phyloP scores from a whole-genome alignment of 805 yeast species.

The Kuraishia hungarica region DNA sequence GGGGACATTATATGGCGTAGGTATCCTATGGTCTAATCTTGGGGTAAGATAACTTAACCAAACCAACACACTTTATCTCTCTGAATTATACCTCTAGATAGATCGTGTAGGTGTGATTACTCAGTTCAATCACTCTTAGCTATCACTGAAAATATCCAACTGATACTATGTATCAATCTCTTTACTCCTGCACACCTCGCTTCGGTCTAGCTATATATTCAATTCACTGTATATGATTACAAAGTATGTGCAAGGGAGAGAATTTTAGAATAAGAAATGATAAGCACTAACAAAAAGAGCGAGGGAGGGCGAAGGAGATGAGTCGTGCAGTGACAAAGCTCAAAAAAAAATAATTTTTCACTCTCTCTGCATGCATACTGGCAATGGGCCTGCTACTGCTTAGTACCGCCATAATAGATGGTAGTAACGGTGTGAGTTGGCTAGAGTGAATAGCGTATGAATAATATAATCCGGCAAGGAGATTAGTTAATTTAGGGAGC shows the following conservation, averaged over 20 bases:
- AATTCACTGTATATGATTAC: too few relatives aligned
- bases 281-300: neutral
- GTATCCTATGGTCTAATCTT: neutral
- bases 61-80: too few relatives aligned
- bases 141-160: too few relatives aligned
- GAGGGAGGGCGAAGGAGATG: neutral
- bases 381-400: neutral
- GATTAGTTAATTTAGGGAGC: too few relatives aligned
- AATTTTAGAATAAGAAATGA: neutral
- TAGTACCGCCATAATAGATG: neutral
- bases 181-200: too few relatives aligned
- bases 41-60: too few relatives aligned
- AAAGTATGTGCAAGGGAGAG: neutral
- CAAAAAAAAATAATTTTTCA: neutral
- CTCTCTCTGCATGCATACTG: neutral
- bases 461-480: too few relatives aligned
- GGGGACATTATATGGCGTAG: constrained; percentile 5
- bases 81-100: too few relatives aligned
- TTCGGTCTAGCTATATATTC: too few relatives aligned
- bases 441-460: neutral
- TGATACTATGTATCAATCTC: too few relatives aligned
- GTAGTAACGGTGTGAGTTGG: neutral
- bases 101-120: too few relatives aligned
- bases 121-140: too few relatives aligned
- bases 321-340: neutral